phyloP scores from a whole-genome alignment of 1,284 basidiomycete species.

The Melampsora abietis-canadensis region DNA sequence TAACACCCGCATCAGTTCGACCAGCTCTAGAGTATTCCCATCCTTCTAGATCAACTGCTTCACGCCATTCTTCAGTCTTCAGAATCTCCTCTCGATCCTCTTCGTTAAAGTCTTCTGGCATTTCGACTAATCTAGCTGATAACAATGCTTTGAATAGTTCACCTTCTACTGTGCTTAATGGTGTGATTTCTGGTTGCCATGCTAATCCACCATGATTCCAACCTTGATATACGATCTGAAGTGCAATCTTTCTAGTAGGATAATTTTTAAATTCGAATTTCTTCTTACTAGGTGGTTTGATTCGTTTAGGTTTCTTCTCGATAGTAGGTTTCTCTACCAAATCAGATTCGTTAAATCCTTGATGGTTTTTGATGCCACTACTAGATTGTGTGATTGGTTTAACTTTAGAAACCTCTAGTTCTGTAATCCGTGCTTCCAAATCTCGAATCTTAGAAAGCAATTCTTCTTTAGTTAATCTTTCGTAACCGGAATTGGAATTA shows the following conservation, averaged over 20 bases:
- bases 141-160: conserved; percentile 78
- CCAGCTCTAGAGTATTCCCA: conserved; percentile 90
- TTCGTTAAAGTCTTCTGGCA: conserved; percentile 47
- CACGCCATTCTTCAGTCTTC: conserved; percentile 48
- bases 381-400: too few species aligned
- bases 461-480: too few species aligned
- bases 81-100: conserved; percentile 52
- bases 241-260: conserved; percentile 77
- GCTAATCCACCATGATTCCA: conserved; percentile 88
- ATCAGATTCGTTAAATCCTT: too few species aligned
- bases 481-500: too few species aligned
- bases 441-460: too few species aligned
- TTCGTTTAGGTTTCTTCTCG: too few species aligned
- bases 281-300: background rate
- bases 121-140: conserved; percentile 67
- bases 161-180: conserved; percentile 74
- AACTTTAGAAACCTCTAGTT: too few species aligned
- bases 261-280: conserved; percentile 40
- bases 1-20: conserved; percentile 90
- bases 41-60: conserved; percentile 66
- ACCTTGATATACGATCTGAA: conserved; percentile 88
- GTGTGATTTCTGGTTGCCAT: conserved; percentile 64
- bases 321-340: too few species aligned
- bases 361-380: too few species aligned
- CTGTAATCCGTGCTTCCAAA: too few species aligned